phyloP scores from a whole-genome alignment of 1,284 basidiomycete genomes.

The Sporisorium scitamineum region DNA sequence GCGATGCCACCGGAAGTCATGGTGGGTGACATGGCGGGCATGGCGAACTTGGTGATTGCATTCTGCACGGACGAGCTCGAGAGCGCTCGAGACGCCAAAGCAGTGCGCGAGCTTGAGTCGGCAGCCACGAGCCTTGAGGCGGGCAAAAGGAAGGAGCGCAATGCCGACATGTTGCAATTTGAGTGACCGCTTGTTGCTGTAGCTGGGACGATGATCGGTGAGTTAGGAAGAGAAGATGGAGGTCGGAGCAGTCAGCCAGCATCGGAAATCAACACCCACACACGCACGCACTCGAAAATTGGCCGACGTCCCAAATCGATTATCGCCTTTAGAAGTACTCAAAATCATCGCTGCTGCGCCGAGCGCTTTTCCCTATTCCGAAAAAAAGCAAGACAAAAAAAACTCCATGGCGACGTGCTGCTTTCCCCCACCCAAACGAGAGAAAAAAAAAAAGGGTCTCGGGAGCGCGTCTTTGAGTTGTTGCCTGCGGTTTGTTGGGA shows the following conservation, averaged over 20 bases:
- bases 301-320: slow-evolving; percentile 34
- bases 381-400: slow-evolving; percentile 6
- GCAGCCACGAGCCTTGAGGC: slow-evolving; percentile 29
- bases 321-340: slow-evolving; percentile 26
- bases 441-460: slow-evolving; percentile 13
- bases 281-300: slow-evolving; percentile 12
- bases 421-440: slow-evolving; percentile 1
- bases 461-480: slow-evolving; percentile 3
- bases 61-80: slow-evolving; percentile 38
- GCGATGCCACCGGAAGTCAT: slow-evolving; percentile 67
- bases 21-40: slow-evolving; percentile 69
- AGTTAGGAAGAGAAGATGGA: background rate
- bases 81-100: slow-evolving; percentile 21
- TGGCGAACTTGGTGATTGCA: slow-evolving; percentile 59
- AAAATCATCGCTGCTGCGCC: slow-evolving; percentile 3
- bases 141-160: slow-evolving; percentile 24
- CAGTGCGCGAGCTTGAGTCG: slow-evolving; percentile 21
- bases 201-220: slow-evolving; percentile 1
- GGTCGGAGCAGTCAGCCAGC: background rate
- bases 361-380: slow-evolving; percentile 25
- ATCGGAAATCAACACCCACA: background rate
- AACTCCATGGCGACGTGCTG: background rate
- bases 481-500: slow-evolving; percentile 4
- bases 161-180: slow-evolving; percentile 32
- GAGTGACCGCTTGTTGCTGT: background rate